Conservation (phyloP, 768 basidiomycete genomes). For the Exidia glandulosa region DNA sequence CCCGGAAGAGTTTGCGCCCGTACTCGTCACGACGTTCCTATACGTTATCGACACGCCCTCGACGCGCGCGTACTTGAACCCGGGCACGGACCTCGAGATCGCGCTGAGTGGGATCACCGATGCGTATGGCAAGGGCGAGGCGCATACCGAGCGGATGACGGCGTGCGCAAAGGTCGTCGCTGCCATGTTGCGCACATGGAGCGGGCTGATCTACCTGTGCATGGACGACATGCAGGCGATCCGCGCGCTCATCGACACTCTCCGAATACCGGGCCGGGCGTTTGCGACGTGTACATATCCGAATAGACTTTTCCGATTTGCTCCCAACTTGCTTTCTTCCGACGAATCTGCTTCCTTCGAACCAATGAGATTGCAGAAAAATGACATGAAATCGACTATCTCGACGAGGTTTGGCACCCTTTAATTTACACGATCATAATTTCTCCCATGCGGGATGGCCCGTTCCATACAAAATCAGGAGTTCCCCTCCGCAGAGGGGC, state of each 20-base stretch:
- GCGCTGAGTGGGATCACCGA: constrained; percentile 86
- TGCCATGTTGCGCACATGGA: constrained; percentile 83
- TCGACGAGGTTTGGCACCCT: too few species aligned
- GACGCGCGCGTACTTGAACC: constrained; percentile 62
- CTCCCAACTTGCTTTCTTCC: too few species aligned
- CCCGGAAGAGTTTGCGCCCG: constrained; percentile 66
- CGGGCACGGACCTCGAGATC: constrained; percentile 88
- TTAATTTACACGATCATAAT: too few species aligned
- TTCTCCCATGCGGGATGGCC: too few species aligned
- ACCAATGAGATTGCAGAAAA: too few species aligned
- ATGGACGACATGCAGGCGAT: constrained; percentile 83
- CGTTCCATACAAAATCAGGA: too few species aligned
- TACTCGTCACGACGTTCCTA: constrained; percentile 71
- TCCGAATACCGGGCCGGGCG: constrained; percentile 82
- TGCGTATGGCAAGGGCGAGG: constrained; percentile 73
- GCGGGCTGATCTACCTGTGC: constrained; percentile 90
- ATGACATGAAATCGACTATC: too few species aligned
- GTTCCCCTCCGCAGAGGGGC: too few species aligned
- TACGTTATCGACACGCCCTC: constrained; percentile 78
- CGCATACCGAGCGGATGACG: constrained; percentile 70
- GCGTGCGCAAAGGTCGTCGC: constrained; percentile 69
- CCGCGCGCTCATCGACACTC: constrained; percentile 69
- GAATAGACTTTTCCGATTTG: too few species aligned
- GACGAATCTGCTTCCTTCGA: too few species aligned
- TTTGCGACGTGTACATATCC: too few species aligned